Evolutionary conservation across 2,329 filamentous ascomycete species (phyloP), one percentile per base, ranked within the genome.

Genomic region (Ramichloridium luteum): DNA sequence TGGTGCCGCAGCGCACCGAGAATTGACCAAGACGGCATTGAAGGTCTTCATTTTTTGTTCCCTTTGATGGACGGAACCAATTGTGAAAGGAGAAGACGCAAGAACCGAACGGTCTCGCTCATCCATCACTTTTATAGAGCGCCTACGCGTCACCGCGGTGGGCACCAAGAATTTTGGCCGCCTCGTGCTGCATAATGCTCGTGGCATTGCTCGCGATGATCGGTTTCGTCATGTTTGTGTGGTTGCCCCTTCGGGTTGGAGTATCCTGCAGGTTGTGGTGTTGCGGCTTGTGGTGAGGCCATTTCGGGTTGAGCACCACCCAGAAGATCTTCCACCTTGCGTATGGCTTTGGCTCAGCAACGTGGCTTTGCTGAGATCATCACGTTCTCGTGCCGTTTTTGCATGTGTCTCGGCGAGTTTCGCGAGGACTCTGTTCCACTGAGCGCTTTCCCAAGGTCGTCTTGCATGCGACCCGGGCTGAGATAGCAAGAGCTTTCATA

Each of bases 101-200:
- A 8, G 20, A 8, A 23, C 20, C 8, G 20, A 23, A n/a, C n/a
- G n/a, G 20, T 8, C n/a, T 23, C 20, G n/a, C 8, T 8, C n/a
- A 8, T 23, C n/a, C 8, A 23, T 8, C 8, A n/a, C 20, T 23
- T 23, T 8, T 23, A 8, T 8, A 23, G 8, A 23, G 20, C 20
- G n/a, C n/a, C n/a, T n/a, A n/a, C 20, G n/a, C 20, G 20, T 23
- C 20, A 23, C 20, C n/a, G 20, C n/a, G 8, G n/a, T 23, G n/a
- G n/a, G n/a, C 20, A 23, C 20, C 20, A n/a, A n/a, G 20, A 23
- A 23, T 23, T 23, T 8, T 23, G 20, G 20, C n/a, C 20, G 20
- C n/a, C n/a, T n/a, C n/a, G 20, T 23, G 8, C 20, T 23, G 20
- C n/a, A 8, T 23, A n/a, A 23, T 23, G 8, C n/a, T 8, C 20